A percentile compares a stretch with the other conserved stretches of the same genome.
phyloP scores from a whole-genome alignment of 2,329 filamentous ascomycete genomes.

The Berkeleyomyces rouxiae region DNA sequence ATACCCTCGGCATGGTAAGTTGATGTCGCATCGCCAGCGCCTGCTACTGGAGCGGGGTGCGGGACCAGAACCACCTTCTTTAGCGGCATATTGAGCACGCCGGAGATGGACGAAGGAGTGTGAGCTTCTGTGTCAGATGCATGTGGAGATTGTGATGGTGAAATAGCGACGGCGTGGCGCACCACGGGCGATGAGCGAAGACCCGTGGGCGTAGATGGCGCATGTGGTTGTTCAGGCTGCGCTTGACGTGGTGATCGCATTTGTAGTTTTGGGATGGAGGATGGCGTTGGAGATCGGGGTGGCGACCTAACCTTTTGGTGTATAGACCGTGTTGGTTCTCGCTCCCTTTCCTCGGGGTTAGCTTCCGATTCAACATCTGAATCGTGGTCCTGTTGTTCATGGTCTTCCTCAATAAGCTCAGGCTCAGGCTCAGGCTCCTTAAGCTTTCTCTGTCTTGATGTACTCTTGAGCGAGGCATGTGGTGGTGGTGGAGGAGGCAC shows the following conservation, averaged over 20 bases:
- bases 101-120: conserved; percentile 49
- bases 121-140: conserved; percentile 69
- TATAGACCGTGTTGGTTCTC: conserved; percentile 8
- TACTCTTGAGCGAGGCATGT: neutral
- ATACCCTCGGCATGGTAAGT: neutral
- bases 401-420: neutral
- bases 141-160: conserved; percentile 53
- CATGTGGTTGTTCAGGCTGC: conserved; percentile 7
- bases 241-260: conserved; percentile 1
- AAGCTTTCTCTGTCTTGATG: neutral
- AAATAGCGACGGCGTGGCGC: conserved; percentile 33
- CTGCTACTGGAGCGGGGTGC: neutral
- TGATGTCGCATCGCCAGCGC: neutral
- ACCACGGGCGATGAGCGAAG: conserved; percentile 29
- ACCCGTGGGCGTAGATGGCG: conserved; percentile 27
- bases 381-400: conserved; percentile 6
- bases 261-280: conserved; percentile 13
- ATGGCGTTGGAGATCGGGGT: conserved; percentile 19
- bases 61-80: conserved; percentile 6
- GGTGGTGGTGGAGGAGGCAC: neutral
- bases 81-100: neutral
- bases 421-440: neutral
- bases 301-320: conserved; percentile 13
- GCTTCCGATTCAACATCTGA: conserved; percentile 3
- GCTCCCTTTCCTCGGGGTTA: conserved; percentile 5